Base-by-base conservation (phyloP, 495 filamentous ascomycete species). In the Jackrogersella multiformis region DNA sequence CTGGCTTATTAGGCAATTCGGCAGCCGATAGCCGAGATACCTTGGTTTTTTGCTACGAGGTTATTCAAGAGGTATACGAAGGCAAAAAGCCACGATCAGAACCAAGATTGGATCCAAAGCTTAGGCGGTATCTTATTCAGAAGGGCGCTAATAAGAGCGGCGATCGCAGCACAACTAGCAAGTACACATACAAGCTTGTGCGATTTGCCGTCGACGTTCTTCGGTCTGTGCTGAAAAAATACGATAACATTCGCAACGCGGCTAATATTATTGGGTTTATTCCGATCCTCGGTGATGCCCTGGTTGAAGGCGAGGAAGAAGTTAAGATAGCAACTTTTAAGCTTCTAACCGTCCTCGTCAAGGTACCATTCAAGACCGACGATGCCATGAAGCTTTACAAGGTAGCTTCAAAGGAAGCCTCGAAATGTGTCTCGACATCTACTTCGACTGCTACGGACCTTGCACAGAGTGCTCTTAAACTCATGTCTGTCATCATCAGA, bases 41-140 rank as follows among this genome's bases (percentile, higher is more conserved):
- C 53, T 80, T 98, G 39, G 79, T 97, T 0, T 98, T 98, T 77
- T 97, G 93, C 76, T 96, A 97, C 73, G 91, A 98, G 78, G 85
- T 97, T 42, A 90, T 97, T 32, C 89, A 94, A 73, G 90, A 94
- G 68, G 90, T 91, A 1, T 95, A 97, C 73, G 85, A 86, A 48
- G 81, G 81, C 35, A 74, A 79, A 34, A 81, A 82, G 64, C 81
- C 76, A 13, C 59, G 80, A 30, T 74, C 71, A 10, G 75, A 77
- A 21, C 72, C 72, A 16, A 84, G 81, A 51, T 76, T 87, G 4
- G 84, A 90, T 67, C 82, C 86, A 6, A 84, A 82, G 24, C 85
- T 89, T 28, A 85, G 87, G 73, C 85, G 88, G 32, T 95, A 95
- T 73, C 78, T 97, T 18, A 81, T 97, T 36, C 89, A 90, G 58